phyloP scores from a whole-genome alignment of 1,284 basidiomycete species.

The Cryptococcus sp. region DNA sequence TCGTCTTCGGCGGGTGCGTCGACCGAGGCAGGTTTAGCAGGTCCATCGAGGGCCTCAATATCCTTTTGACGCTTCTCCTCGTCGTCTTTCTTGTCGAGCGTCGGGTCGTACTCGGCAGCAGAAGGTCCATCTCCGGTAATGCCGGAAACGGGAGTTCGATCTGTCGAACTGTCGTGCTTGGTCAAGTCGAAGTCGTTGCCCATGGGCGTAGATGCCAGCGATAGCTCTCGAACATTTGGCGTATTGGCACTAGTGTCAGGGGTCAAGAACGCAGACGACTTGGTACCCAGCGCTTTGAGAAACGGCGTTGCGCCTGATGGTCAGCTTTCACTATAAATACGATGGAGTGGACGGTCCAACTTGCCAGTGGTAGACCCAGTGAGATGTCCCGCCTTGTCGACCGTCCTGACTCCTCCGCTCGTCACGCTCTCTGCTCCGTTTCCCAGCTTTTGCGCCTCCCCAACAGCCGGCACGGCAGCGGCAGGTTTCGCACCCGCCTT shows the following conservation, averaged over 20 bases:
- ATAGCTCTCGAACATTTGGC: slow-evolving; percentile 25
- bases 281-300: slow-evolving; percentile 27
- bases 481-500: too few relatives aligned
- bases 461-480: too few relatives aligned
- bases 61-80: slow-evolving; percentile 57
- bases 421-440: slow-evolving; percentile 34
- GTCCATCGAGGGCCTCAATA: slow-evolving; percentile 44
- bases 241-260: slow-evolving; percentile 19
- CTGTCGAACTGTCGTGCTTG: slow-evolving; percentile 20
- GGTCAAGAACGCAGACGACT: slow-evolving; percentile 14
- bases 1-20: slow-evolving; percentile 43
- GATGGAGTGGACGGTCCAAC: slow-evolving; percentile 2
- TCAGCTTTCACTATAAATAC: neutral
- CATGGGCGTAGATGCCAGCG: slow-evolving; percentile 30
- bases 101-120: slow-evolving; percentile 90
- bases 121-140: slow-evolving; percentile 51
- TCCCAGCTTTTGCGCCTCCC: slow-evolving; percentile 8
- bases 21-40: slow-evolving; percentile 35
- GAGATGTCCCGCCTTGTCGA: slow-evolving; percentile 11
- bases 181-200: slow-evolving; percentile 40
- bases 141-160: neutral
- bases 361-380: slow-evolving; percentile 22
- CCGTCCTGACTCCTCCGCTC: slow-evolving; percentile 29
- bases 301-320: slow-evolving; percentile 32
- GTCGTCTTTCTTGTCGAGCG: slow-evolving; percentile 72